Base-by-base conservation (phyloP, 768 basidiomycete species). In the Pulveroboletus sp. region DNA sequence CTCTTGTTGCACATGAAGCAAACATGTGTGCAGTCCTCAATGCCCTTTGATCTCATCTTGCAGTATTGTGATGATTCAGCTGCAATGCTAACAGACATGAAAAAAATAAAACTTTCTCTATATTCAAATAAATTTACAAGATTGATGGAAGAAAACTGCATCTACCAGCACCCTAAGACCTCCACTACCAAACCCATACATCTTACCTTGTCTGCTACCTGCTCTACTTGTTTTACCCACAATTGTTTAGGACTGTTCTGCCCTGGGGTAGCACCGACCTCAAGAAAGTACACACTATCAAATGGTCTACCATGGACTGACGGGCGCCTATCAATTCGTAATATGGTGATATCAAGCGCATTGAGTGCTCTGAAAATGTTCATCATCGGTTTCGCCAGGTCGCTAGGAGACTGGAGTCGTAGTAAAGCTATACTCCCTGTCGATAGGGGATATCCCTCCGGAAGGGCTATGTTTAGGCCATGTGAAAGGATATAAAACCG, bases 241-340 rank as follows among this genome's bases (percentile, higher is more conserved):
- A 58, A 24, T 24, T 36, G 41, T 31, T 42, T 40, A 0, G 46
- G 43, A 15, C 8, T 33, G 15, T 30, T 33, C 28, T 53, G 39
- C 21, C 40, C 47, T 5, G 41, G 32, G 9, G 27, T 35, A 28
- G 51, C 33, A 7, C 55, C 44, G 14, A 86, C 67, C 65, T 89
- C 88, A 10, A 85, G 62, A 51, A 89, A 82, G 60, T 89, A 89
- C 26, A 79, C 68, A 62, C 78, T 74, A 27, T 75, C 71, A 58
- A 87, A 86, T 5, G 77, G 79, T 17, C 58, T 52, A 26, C 63
- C 60, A 3, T 64, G 61, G 12, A 73, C 44, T 10, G 77, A 75
- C 2, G 88, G 87, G 46, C 86, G 75, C 28, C 87, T 75, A 60
- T 88, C 86, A 35, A 90, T 73, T 7, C 83, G 79, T 14, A 67